Evolutionary conservation across 495 filamentous ascomycete species (phyloP).

Genomic region (Lasiosphaeriaceae sp.): DNA sequence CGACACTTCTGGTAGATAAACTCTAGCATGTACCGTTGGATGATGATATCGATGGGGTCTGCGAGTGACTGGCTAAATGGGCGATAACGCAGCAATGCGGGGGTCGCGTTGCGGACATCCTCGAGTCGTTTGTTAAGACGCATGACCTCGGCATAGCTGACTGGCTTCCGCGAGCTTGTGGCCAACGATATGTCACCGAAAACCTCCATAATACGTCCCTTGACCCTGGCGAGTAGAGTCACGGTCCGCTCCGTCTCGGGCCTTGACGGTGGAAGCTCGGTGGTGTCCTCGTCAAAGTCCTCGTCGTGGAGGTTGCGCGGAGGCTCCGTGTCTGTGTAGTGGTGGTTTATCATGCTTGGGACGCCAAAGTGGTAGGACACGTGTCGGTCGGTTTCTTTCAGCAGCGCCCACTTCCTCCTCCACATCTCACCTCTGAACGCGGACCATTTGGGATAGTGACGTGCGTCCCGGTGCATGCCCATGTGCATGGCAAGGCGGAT

Average conservation of each 20-base stretch:
- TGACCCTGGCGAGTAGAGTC: conserved; percentile 21
- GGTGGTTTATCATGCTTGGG: conserved; percentile 22
- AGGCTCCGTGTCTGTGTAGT: conserved; percentile 30
- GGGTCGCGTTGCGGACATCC: conserved; percentile 20
- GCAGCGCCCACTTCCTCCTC: conserved; percentile 32
- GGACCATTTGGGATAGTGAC: conserved; percentile 32
- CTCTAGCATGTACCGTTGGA: conserved; percentile 31
- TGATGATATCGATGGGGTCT: conserved; percentile 29
- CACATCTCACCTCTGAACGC: conserved; percentile 35
- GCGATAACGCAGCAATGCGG: conserved; percentile 18
- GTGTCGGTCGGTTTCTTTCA: conserved; percentile 25
- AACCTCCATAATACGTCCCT: conserved; percentile 20
- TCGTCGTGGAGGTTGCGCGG: conserved; percentile 37
- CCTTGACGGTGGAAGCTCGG: conserved; percentile 32
- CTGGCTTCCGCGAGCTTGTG: conserved; percentile 19
- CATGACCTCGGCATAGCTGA: conserved; percentile 28
- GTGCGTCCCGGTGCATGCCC: conserved; percentile 39
- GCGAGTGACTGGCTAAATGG: conserved; percentile 16
- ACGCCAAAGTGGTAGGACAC: conserved; percentile 30
- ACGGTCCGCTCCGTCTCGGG: conserved; percentile 32
- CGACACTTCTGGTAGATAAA: conserved; percentile 29
- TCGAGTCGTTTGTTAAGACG: conserved; percentile 28
- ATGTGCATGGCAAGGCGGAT: conserved; percentile 38
- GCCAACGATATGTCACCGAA: conserved; percentile 22
- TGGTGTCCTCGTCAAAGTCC: conserved; percentile 31